Conservation (phyloP, 2,329 filamentous ascomycete species). For the Aspergillus fumigatus region DNA sequence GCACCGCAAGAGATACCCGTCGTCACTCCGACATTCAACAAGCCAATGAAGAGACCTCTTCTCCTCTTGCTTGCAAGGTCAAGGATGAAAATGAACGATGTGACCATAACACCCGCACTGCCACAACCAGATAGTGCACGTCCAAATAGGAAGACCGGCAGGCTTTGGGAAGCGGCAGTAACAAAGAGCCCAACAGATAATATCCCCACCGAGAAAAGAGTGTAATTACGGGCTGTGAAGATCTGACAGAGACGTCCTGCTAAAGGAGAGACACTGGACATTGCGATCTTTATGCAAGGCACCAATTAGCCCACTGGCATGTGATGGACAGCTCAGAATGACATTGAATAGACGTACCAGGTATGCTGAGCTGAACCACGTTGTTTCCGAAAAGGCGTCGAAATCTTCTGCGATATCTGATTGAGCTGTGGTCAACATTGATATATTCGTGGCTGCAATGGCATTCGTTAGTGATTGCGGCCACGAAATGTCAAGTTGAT, state of each 20-base stretch:
- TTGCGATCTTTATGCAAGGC: slow-evolving; percentile 47
- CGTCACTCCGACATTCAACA: slow-evolving; percentile 70
- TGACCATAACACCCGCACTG: slow-evolving; percentile 66
- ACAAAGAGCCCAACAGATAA: slow-evolving; percentile 60
- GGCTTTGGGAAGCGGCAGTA: slow-evolving; percentile 57
- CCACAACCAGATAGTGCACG: slow-evolving; percentile 65
- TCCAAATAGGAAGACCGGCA: slow-evolving; percentile 63
- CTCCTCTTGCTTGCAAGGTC: slow-evolving; percentile 64
- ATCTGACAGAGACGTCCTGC: slow-evolving; percentile 68
- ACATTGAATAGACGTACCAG: slow-evolving; percentile 42
- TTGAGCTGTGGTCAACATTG: slow-evolving; percentile 76
- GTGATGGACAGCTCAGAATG: not conserved
- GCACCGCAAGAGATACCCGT: slow-evolving; percentile 67
- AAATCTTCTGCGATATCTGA: slow-evolving; percentile 71
- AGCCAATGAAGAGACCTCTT: slow-evolving; percentile 68
- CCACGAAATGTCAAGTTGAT: not conserved
- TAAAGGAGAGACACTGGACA: slow-evolving; percentile 60
- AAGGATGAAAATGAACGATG: slow-evolving; percentile 71
- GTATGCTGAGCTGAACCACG: slow-evolving; percentile 79
- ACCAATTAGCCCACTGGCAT: slow-evolving; percentile 3
- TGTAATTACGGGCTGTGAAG: slow-evolving; percentile 64
- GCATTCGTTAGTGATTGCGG: not conserved
- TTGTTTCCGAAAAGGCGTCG: slow-evolving; percentile 65
- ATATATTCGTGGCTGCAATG: slow-evolving; percentile 62
- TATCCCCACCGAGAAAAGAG: slow-evolving; percentile 57